These are phyloP conservation scores for Vigna mungo DNA, from an alignment of 306 rosid genomes.

Conservation along the genomic window DNA sequence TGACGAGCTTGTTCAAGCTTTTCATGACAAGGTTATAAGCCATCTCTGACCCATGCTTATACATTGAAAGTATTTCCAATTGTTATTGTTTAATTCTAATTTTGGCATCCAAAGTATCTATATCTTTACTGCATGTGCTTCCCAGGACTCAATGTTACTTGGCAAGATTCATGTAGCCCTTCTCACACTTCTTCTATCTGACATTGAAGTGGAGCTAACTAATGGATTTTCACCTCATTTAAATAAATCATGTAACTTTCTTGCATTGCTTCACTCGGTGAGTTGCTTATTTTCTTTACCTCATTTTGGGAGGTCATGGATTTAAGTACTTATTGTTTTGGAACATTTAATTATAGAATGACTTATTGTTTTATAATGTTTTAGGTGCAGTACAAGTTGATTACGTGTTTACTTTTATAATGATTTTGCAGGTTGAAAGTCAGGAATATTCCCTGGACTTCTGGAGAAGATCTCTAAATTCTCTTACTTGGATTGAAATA, in stretches of 20 bases:
- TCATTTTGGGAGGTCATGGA: conserved; percentile 32
- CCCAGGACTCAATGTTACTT: conserved; percentile 80
- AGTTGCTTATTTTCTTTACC: conserved; percentile 62
- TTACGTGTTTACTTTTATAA: conserved; percentile 38
- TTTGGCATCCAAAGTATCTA: conserved; percentile 40
- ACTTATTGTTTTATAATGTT: conserved; percentile 26
- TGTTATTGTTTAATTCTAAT: conserved; percentile 30
- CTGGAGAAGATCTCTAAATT: conserved; percentile 83
- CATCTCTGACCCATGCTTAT: conserved; percentile 45
- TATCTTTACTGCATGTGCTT: conserved; percentile 40
- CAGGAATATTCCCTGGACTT: conserved; percentile 64
- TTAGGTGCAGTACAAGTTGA: conserved; percentile 10
- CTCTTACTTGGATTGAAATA: conserved; percentile 94
- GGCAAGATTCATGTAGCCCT: conserved; percentile 91
- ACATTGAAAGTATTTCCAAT: conserved; percentile 25
- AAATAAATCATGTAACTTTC: conserved; percentile 90
- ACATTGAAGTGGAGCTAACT: conserved; percentile 70
- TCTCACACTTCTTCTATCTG: conserved; percentile 76
- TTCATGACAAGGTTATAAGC: conserved; percentile 86
- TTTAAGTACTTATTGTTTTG: conserved; percentile 14
- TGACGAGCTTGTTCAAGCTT: conserved; percentile 92
- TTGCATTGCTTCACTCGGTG: conserved; percentile 90
- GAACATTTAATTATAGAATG: conserved; percentile 22
- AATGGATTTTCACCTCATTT: conserved; percentile 61
- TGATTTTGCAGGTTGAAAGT: conserved; percentile 75